Evolutionary conservation across 2,329 filamentous ascomycete genomes (phyloP).

Genomic region (Epichloe baconii): DNA sequence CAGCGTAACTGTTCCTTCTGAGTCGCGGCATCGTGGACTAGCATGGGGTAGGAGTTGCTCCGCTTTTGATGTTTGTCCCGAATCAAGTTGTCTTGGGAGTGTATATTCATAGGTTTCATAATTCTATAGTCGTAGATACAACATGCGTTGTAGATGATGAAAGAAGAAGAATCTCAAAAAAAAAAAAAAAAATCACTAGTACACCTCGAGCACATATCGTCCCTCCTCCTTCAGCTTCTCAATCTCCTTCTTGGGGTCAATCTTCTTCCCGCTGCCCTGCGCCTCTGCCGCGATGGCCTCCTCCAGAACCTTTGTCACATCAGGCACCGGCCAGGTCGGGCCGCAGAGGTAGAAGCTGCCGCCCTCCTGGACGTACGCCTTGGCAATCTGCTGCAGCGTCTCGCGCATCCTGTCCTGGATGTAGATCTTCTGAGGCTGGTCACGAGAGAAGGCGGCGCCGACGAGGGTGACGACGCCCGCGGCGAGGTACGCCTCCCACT

Average conservation of each 20-base stretch:
- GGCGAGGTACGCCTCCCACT: constrained; percentile 97
- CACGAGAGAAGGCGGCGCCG: constrained; percentile 86
- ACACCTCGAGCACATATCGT: constrained; percentile 92
- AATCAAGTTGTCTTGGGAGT: no score
- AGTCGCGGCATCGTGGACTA: no score
- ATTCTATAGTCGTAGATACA: no score
- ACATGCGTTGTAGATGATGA: background rate
- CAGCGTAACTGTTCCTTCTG: no score
- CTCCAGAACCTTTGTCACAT: constrained; percentile 86
- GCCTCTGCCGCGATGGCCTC: constrained; percentile 77
- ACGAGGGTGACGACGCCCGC: constrained; percentile 91
- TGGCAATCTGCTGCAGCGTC: constrained; percentile 66
- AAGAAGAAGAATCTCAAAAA: no score
- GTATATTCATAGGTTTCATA: no score
- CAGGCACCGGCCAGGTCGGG: constrained; percentile 95
- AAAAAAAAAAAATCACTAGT: constrained; percentile 38
- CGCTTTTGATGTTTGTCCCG: no score
- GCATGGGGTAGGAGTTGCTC: no score
- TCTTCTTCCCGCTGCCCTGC: constrained; percentile 59
- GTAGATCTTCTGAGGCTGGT: constrained; percentile 97
- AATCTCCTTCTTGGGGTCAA: constrained; percentile 81
- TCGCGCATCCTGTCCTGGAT: constrained; percentile 97
- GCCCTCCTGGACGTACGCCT: constrained; percentile 76
- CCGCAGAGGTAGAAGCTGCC: constrained; percentile 96
- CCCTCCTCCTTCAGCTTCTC: constrained; percentile 92